Evolutionary conservation across 768 basidiomycete genomes (phyloP), one percentile per base, ranked within the genome.

Genomic region (Tephrocybe sp.): DNA sequence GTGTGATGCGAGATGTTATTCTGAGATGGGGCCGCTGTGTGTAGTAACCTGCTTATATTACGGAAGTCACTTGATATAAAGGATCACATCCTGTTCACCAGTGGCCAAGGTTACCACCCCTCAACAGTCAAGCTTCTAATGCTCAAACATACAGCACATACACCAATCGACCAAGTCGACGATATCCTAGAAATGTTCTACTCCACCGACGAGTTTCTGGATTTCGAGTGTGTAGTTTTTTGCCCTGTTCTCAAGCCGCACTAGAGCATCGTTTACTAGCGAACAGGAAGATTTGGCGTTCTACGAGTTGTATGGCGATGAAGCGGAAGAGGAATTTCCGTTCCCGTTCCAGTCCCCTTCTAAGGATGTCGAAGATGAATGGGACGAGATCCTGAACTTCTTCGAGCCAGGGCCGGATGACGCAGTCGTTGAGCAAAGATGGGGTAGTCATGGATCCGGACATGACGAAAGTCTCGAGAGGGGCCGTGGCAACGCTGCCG

Each of bases 251-350:
- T 6, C 13, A 26, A 12, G 7, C 22, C 9, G 9, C 21, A 11
- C 26, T 38, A 5, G 13, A 19, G 25, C 15, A 48, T 15, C 9
- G 21, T 24, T n/a, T n/a, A n/a, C 18, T 15, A 48, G 47, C 24
- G 47, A 48, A 40, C 47, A 48, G 28, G 47, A 48, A 40, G 47
- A 48, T 36, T 9, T 48, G 15, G 38, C 25, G 24, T 48, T 48
- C 19, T 48, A 48, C 47, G 47, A 46, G 4, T 28, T 46, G 35
- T 46, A 46, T 26, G 35, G 30, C 18, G 25, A 36, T 16, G 31
- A 32, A 9, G 16, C 16, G 35, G 35, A 37, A 1, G 26, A 46
- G 12, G 24, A 9, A 31, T 34, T n/a, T 15, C 16, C 32, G 32
- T 6, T 12, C 12, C 13, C 15, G 16, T 15, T 34, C 32, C 32